These are phyloP conservation scores for Suillus subaureus DNA, from an alignment of 768 basidiomycete species.

Conservation along the genomic window DNA sequence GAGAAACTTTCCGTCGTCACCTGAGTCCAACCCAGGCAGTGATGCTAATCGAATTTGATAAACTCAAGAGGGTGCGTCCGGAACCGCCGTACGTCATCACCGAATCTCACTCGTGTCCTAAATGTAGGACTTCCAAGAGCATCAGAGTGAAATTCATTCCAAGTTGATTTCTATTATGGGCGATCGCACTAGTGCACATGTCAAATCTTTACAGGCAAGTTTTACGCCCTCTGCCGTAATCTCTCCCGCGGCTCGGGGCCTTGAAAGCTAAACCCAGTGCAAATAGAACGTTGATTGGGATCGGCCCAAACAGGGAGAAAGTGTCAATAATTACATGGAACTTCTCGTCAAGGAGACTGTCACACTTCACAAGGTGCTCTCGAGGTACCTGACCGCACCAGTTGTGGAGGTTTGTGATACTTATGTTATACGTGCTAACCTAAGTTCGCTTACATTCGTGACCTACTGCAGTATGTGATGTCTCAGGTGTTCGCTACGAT, in stretches of 20 bases:
- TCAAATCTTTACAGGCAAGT: constrained; percentile 75
- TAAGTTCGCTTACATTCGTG: constrained; percentile 14
- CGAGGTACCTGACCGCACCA: constrained; percentile 78
- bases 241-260: neutral
- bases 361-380: constrained; percentile 93
- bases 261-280: constrained; percentile 10
- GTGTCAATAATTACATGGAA: constrained; percentile 89
- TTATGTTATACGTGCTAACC: constrained; percentile 18
- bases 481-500: constrained; percentile 92
- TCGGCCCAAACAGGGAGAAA: constrained; percentile 57
- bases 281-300: constrained; percentile 79
- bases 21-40: constrained; percentile 93
- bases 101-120: constrained; percentile 4
- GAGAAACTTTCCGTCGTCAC: constrained; percentile 93
- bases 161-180: constrained; percentile 99
- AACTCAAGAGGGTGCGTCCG: constrained; percentile 85
- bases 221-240: constrained; percentile 15
- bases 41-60: constrained; percentile 97
- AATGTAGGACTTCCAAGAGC: constrained; percentile 92
- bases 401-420: constrained; percentile 72
- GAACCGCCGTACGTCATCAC: constrained; percentile 7
- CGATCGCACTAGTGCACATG: constrained; percentile 85
- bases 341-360: constrained; percentile 92
- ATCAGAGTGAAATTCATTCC: constrained; percentile 98
- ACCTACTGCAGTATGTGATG: constrained; percentile 76